Evolutionary conservation across 768 basidiomycete genomes (phyloP).

Genomic region (Tylopilus sp.): DNA sequence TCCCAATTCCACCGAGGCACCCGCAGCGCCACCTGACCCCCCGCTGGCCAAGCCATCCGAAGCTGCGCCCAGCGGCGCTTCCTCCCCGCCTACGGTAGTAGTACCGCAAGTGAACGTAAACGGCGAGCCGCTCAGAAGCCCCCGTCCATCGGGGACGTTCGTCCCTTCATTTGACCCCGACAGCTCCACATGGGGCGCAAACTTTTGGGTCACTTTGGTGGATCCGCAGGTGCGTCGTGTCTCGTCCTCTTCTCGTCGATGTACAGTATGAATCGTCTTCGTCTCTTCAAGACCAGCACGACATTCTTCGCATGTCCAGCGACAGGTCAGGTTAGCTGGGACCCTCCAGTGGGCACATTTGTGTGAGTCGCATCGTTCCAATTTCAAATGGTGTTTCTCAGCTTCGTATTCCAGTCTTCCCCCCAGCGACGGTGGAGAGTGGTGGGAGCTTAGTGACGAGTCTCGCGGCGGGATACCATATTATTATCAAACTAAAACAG

Average conservation of each 20-base stretch:
- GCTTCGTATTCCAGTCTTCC: conserved; percentile 55
- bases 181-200: conserved; percentile 73
- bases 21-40: conserved; percentile 1
- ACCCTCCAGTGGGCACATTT: conserved; percentile 85
- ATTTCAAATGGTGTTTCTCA: conserved; percentile 19
- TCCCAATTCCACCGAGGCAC: conserved; percentile 1
- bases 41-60: conserved; percentile 8
- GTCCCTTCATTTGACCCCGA: conserved; percentile 22
- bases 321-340: conserved; percentile 91
- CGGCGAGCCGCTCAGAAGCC: conserved; percentile 31
- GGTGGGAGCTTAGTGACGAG: conserved; percentile 94
- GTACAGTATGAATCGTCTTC: conserved; percentile 6
- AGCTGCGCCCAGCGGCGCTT: conserved; percentile 8
- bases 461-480: conserved; percentile 81
- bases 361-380: conserved; percentile 50
- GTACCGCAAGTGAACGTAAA: conserved; percentile 37
- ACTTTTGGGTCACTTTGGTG: conserved; percentile 92
- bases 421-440: conserved; percentile 80
- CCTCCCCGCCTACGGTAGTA: conserved; percentile 14
- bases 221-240: conserved; percentile 74
- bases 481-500: conserved; percentile 91
- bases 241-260: conserved; percentile 7
- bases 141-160: conserved; percentile 30
- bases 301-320: conserved; percentile 93
- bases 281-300: conserved; percentile 43